Base-by-base conservation (phyloP, 805 yeast genomes). In the Candida awuae region DNA sequence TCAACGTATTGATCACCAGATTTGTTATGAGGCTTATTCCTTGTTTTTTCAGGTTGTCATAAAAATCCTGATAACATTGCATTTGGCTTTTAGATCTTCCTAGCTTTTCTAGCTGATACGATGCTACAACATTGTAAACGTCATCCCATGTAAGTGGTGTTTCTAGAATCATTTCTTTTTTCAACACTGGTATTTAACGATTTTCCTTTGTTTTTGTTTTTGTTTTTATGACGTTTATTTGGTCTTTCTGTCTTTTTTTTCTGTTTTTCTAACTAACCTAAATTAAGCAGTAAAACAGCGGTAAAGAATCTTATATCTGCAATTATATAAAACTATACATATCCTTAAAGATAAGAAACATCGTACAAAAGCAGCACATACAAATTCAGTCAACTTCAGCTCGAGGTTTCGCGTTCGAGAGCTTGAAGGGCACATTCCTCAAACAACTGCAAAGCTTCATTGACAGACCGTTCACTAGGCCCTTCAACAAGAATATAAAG, bases 401-500 rank as follows among this genome's bases (percentile, higher is more conserved):
- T 20, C 6, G 33, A 4, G 8, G 39, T 30, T 32, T 39, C 35
- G 22, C 48, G 32, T 44, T 50, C 34, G 54, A 42, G 19, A 81
- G 86, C 43, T 69, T 75, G 6, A 75, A 62, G 51, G 79, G 73
- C 37, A 30, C 67, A 62, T 29, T 67, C 70, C 37, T 77, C 72
- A 26, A 83, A 63, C 43, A 77, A 51, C 16, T 65, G 68, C 39
- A 80, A 77, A 1, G 88, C 86, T 31, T 69, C 65, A 29, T 63
- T 56, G 2, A 86, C 81, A 6, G 77, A 67, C 13, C 61, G 57
- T 37, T 78, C 81, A 6, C 73, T 73, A 13, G 70, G 70, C 2
- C 90, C 87, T 56, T 90, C 97, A 23, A 90, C 75, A 17, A 83
- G 65, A 14, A 90, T 61, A 48, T 82, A 83, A 40, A 90, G 63